Base-by-base conservation (phyloP, 139 green algal genomes). In the Chloropicon primus region DNA sequence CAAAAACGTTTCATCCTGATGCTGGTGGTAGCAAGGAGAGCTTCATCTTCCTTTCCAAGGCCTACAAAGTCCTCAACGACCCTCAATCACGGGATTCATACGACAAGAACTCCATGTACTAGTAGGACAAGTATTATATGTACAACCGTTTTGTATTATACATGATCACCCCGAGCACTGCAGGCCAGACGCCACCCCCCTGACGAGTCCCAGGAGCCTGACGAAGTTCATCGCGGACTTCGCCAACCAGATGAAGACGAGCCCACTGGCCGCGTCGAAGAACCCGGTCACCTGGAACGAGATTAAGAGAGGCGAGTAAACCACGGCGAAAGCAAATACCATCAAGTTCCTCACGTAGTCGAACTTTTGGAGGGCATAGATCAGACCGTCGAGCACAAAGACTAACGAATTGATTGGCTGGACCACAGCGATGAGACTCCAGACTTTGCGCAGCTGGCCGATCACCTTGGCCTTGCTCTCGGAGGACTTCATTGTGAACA, bases 371-470 rank as follows among this genome's bases (percentile, higher is more conserved):
- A 83, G 81, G 21, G 88, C 86, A 24, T 88, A 88, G 76, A 90
- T 80, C 3, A 92, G 72, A 1, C 87, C 88, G 76, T 92, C 88
- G 26, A 86, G 86, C 17, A 92, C 82, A 79, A 93, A 92, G 0
- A 92, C 80, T 27, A 86, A 21, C 23, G 82, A 78, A 71, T 92
- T 92, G 17, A 92, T 28, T 5, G 88, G 88, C 77, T 92, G 88
- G 0, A 78, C 74, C 21, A 86, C 1, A 1, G 72, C 76, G 27
- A 92, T 41, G 23, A 89, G 53, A 0, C 29, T 2, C 88, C 88
- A 92, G 24, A 89, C 41, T 0, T 24, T 26, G 1, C 26, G 22
- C 2, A 74, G 26, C n/a, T 85, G 74, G n/a, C 82, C 54, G 2
- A 73, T 41, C 1, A 27, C n/a, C 2, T 26, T 74, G 2, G 26